Evolutionary conservation across 768 basidiomycete genomes (phyloP).

Genomic region (Coprinellus micaceus): DNA sequence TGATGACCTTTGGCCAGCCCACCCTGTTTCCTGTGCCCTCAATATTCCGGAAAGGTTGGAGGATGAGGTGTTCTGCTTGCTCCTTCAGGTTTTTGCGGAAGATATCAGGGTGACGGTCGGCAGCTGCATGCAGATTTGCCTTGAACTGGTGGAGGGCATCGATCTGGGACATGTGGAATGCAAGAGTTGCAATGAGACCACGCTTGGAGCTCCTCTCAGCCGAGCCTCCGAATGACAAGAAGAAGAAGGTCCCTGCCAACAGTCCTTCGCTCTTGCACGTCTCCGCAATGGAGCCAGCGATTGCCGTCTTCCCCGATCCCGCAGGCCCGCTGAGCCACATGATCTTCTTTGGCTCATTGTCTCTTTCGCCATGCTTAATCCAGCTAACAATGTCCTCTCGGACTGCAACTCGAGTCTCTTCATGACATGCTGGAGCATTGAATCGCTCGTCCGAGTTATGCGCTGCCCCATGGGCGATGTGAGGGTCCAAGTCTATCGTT

Average conservation of each 20-base stretch:
- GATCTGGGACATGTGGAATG: background rate
- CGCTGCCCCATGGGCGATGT: no score
- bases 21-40: no score
- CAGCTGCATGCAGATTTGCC: background rate
- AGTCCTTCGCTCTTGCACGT: background rate
- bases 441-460: background rate
- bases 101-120: background rate
- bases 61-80: no score
- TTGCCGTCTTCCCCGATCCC: conserved; percentile 10
- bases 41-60: no score
- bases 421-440: background rate
- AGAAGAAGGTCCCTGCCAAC: conserved; percentile 12
- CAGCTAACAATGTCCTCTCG: conserved; percentile 4
- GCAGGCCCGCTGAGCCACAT: conserved; percentile 11
- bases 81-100: background rate
- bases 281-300: conserved; percentile 10
- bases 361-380: background rate
- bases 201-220: background rate
- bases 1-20: background rate
- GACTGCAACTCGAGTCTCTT: background rate
- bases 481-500: no score
- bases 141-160: background rate
- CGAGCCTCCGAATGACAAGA: background rate
- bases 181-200: conserved; percentile 1
- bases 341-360: background rate